Percentiles rank a stretch among this genome's conserved stretches.
These are phyloP conservation scores for Cymodocea nodosa DNA, from an alignment of 116 monocot species.

Conservation along the genomic window DNA sequence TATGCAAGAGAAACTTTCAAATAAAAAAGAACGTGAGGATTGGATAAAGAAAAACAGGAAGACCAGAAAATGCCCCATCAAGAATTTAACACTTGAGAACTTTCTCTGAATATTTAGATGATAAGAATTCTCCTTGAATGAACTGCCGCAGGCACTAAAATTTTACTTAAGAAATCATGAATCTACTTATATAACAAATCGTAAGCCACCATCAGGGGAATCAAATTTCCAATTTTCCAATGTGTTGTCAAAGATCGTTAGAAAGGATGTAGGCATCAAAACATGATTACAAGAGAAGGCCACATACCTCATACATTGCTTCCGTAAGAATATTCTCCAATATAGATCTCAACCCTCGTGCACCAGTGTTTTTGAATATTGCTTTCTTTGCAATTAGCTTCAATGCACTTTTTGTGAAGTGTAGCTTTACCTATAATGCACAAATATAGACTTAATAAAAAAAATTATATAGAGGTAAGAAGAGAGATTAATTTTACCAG, in stretches of 20 bases:
- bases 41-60: too few relatives aligned
- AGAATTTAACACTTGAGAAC: too few relatives aligned
- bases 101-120: too few relatives aligned
- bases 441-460: background rate
- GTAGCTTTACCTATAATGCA: constrained; percentile 56
- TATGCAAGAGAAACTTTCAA: background rate
- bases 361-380: constrained; percentile 73
- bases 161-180: too few relatives aligned
- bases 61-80: too few relatives aligned
- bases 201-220: too few relatives aligned
- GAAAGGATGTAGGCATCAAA: background rate
- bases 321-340: constrained; percentile 76
- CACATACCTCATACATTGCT: constrained; percentile 80
- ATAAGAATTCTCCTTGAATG: too few relatives aligned
- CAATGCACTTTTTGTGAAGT: constrained; percentile 66
- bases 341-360: constrained; percentile 71
- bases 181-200: too few relatives aligned
- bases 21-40: background rate
- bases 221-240: too few relatives aligned
- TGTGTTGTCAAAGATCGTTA: background rate
- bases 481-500: too few relatives aligned
- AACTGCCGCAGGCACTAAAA: too few relatives aligned
- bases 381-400: constrained; percentile 71
- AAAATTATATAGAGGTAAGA: too few relatives aligned
- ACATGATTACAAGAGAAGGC: background rate